Conservation (phyloP, 495 filamentous ascomycete species). For the Extremus antarcticus region DNA sequence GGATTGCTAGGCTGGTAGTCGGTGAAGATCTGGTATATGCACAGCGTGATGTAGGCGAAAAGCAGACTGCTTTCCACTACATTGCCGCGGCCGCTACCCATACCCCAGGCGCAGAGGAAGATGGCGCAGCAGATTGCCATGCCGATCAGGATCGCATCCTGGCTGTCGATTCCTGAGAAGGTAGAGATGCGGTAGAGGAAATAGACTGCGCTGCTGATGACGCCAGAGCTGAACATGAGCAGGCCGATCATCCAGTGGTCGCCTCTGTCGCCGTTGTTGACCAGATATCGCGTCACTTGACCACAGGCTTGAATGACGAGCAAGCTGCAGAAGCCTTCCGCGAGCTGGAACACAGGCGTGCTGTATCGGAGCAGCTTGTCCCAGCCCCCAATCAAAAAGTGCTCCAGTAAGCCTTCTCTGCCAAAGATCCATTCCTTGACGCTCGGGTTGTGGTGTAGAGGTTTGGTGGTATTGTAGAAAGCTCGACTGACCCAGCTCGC, state of each 20-base stretch:
- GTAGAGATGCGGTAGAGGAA: conserved; percentile 90
- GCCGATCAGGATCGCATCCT: conserved; percentile 90
- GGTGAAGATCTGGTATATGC: conserved; percentile 98
- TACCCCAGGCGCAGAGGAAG: conserved; percentile 88
- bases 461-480: conserved; percentile 54
- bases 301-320: conserved; percentile 91
- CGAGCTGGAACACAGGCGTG: conserved; percentile 88
- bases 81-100: conserved; percentile 87
- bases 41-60: conserved; percentile 93
- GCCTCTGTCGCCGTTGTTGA: conserved; percentile 69
- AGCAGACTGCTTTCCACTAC: conserved; percentile 91
- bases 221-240: conserved; percentile 72
- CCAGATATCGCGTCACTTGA: conserved; percentile 90
- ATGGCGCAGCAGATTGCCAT: conserved; percentile 82
- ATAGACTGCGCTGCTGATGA: conserved; percentile 89
- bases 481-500: conserved; percentile 71
- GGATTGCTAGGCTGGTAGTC: conserved; percentile 58
- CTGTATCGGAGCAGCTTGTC: conserved; percentile 83
- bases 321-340: conserved; percentile 91
- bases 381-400: conserved; percentile 72
- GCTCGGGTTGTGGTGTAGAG: conserved; percentile 36
- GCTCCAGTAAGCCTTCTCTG: conserved; percentile 64
- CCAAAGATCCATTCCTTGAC: conserved; percentile 78
- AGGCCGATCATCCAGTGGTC: conserved; percentile 97
- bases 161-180: conserved; percentile 84